Conservation (phyloP, 2,329 filamentous ascomycete genomes). For the Monilinia laxa region DNA sequence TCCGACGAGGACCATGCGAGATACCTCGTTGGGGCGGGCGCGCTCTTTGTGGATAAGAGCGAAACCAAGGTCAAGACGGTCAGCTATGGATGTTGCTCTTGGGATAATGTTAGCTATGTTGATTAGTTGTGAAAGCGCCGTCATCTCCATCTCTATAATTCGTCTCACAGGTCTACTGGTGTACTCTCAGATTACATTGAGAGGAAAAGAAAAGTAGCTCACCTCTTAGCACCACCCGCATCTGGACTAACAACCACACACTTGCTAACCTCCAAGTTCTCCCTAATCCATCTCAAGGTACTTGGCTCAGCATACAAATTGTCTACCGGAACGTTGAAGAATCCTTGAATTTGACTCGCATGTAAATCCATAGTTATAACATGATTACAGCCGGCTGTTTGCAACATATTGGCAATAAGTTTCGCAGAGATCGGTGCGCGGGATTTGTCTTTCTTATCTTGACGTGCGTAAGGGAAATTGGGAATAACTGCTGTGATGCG, state of each 20-base stretch:
- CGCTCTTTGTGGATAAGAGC: conserved; percentile 97
- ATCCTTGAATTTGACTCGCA: conserved; percentile 90
- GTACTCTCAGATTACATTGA: not conserved
- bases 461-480: conserved; percentile 93
- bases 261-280: conserved; percentile 77
- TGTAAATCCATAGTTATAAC: conserved; percentile 97
- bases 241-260: conserved; percentile 95
- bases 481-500: conserved; percentile 94
- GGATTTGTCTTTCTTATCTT: conserved; percentile 97
- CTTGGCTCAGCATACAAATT: conserved; percentile 93
- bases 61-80: conserved; percentile 85
- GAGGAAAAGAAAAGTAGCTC: conserved; percentile 33
- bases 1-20: conserved; percentile 92
- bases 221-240: conserved; percentile 90
- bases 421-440: conserved; percentile 95
- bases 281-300: conserved; percentile 85
- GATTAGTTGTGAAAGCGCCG: not conserved
- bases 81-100: conserved; percentile 86
- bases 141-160: not conserved
- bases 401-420: conserved; percentile 95
- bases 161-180: not conserved
- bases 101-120: not conserved
- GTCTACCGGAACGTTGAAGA: conserved; percentile 78
- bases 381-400: conserved; percentile 88
- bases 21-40: conserved; percentile 85